Evolutionary conservation across 2,329 filamentous ascomycete species (phyloP), one percentile per base, ranked within the genome.

Genomic region (Gyromitra esculenta): DNA sequence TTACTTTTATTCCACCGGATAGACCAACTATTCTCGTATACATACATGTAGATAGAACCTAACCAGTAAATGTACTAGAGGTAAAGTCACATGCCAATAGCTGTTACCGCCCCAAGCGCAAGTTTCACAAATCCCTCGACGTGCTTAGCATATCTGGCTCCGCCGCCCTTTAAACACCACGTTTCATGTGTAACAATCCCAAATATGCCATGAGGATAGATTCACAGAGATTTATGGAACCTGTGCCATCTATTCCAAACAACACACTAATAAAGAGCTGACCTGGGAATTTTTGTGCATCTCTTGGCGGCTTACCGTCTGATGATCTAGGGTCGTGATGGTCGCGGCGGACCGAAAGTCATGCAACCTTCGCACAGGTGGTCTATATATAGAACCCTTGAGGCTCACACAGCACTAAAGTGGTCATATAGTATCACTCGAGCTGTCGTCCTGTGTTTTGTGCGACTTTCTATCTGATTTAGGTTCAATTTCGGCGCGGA

Each of bases 361-460:
- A 7, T 25, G 54, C 25, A 57, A 7, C 31, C 31, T 43, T 62
- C 41, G 13, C 60, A 48, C 13, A 21, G 2, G 8, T 15, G 5
- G 13, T 60, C 57, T 48, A 63, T 63, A 63, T 63, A 63, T 63
- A 63, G 60, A 11, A 48, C 18, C 1, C 25, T 8, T 21, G 15
- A 37, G 18, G 7, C n/a, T 54, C 50, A 8, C 31, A n/a, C 13
- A 15, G 13, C 41, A 35, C 60, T 45, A 48, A 54, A 25, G 56
- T 25, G 18, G 15, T 67, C 63, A 67, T 31, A 56, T 41, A 15
- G 8, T 54, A 67, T 67, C 63, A 67, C 63, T 67, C 63, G 63
- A 15, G 8, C 25, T 5, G 13, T 1, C 57, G 8, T 48, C 9
- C 15, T 41, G 25, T 11, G 4, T 31, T 64, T 64, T 64, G 37